Evolutionary conservation across 306 rosid species (phyloP), one percentile per base, ranked within the genome.

Genomic region (Trifolium subterraneum): DNA sequence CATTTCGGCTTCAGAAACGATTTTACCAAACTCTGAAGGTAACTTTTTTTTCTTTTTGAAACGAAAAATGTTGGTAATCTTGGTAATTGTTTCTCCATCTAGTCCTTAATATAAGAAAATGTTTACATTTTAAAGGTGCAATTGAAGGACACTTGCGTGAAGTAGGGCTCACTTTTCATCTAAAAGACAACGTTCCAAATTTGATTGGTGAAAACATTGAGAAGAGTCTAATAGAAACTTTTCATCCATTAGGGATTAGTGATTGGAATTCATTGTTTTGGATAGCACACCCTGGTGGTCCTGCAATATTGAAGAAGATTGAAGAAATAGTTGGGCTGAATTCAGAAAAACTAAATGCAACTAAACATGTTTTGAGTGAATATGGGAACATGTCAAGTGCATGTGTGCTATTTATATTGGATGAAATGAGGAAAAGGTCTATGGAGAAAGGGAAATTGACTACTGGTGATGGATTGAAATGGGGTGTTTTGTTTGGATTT

Each of bases 381-480:
- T 51, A 51, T 51, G 59, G 59, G 3, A 51, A 51, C 13, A 51
- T 83, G 84, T 79, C 73, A 0, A 71, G 87, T 78, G 84, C 84
- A 0, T 65, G 51, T 50, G 80, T 83, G 3, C 0, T 63, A 0
- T 78, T 83, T 27, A 59, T 83, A 5, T 3, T 83, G 29, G 86
- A 78, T 44, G 84, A 75, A 74, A 78, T 86, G 74, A 83, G 90
- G 18, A 83, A 10, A 23, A 63, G 52, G 71, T 78, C 84, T 0
- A 11, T 27, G 47, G 13, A 68, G 8, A 76, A 86, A 75, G 86
- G 86, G 2, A 72, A 63, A 51, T 6, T 29, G 6, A 78, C 82
- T 0, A 72, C 78, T 8, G 86, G 84, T 16, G 84, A 79, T 35
- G 90, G 90, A 2, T 14, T 83, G 0, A 72, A 78, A 0, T 81